Base-by-base conservation (phyloP, 2,329 filamentous ascomycete genomes). In the Botrytis medusae region DNA sequence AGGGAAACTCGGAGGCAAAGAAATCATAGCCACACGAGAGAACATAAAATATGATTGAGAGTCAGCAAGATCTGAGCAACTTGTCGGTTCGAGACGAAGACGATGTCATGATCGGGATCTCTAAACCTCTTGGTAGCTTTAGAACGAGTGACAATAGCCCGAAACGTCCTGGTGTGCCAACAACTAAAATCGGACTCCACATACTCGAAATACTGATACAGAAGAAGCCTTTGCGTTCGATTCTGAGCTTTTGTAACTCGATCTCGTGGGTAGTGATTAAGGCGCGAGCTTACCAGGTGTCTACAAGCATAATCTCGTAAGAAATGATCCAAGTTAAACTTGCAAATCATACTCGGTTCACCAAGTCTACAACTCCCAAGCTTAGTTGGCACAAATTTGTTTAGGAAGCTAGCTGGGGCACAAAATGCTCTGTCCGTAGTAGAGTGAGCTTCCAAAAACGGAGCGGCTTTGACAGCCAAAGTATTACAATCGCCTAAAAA, bases 381-480 rank as follows among this genome's bases (percentile, higher is more conserved):
- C 61, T 32, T n/a, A 32, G 10, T 40, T 20, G 29, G 40, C 3
- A 63, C 9, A 20, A 6, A 37, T n/a, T 10, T 5, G 22, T 83
- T 88, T 75, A 83, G 84, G 20, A 84, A 85, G 42, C 84, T 88
- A 37, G 87, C 87, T 12, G 87, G 86, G 5, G 83, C 85, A 0
- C 78, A 78, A 2, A 81, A 82, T 25, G 83, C 86, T 2, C 84
- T 84, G 12, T 83, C 87, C n/a, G 83, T 85, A 42, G 82, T 89
- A 18, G 79, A 82, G 16, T 81, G 83, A 25, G 91, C 92, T 0
- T 87, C 94, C 44, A 85, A 86, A 9, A 86, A 90, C 75, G 91
- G 91, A 0, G 87, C 88, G 54, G 89, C 91, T 60, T 89, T 94
- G 5, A 94, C 92, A 0, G 91, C 91, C 7, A 92, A 92, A 79